Conservation (phyloP, 768 basidiomycete species). For the Leccinum rimulosum region DNA sequence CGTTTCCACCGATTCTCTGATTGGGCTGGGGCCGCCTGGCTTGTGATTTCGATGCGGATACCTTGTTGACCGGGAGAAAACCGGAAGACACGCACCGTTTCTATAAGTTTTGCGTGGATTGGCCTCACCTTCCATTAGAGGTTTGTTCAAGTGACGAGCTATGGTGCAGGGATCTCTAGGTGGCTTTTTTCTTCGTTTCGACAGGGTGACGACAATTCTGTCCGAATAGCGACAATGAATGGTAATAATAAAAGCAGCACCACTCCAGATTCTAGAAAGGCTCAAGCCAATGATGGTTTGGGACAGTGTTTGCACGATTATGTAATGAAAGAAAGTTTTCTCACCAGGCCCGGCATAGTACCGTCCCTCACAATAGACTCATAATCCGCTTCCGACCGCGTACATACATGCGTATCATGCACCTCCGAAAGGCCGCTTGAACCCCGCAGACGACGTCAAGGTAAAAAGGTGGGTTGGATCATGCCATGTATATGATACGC, state of each 20-base stretch:
- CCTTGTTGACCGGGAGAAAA: neutral
- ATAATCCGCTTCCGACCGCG: too few relatives aligned
- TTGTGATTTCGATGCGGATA: neutral
- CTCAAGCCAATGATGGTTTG: neutral
- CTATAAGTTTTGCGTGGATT: neutral
- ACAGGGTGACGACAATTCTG: neutral
- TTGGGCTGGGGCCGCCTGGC: neutral
- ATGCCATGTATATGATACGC: too few relatives aligned
- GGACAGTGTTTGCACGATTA: neutral
- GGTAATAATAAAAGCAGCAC: neutral
- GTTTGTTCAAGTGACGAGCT: neutral
- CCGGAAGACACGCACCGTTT: too few relatives aligned
- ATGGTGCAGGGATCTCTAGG: neutral
- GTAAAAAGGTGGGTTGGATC: too few relatives aligned
- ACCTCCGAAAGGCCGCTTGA: too few relatives aligned
- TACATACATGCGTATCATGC: too few relatives aligned
- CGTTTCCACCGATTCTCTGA: neutral
- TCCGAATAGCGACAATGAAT: neutral
- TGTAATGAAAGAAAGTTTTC: neutral
- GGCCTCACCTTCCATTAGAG: neutral
- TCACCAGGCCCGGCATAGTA: too few relatives aligned
- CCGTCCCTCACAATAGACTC: too few relatives aligned
- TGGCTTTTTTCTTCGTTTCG: neutral
- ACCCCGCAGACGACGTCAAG: too few relatives aligned
- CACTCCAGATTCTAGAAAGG: neutral